Base-by-base conservation (phyloP, 495 filamentous ascomycete species). In the Hypoxylon cercidicola region DNA sequence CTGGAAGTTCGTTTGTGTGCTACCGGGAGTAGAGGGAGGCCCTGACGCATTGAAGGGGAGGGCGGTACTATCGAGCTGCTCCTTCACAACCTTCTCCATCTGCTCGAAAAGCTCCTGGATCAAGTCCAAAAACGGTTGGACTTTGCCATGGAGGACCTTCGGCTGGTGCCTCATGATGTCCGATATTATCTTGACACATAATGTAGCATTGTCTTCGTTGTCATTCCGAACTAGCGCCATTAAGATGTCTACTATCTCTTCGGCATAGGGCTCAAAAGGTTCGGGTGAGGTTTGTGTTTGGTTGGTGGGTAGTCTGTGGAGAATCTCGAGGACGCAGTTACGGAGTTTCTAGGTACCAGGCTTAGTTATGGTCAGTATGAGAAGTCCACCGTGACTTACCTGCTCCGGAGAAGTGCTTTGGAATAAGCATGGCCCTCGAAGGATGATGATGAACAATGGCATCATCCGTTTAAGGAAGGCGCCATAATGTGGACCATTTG, bases 181-280 rank as follows among this genome's bases (percentile, higher is more conserved):
- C 84, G 97, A 97, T 51, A 97, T 91, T 1, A 93, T 96, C 81
- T 98, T 98, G 83, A 99, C 93, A 72, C 93, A 97, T 54, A 99
- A 81, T 12, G 96, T 91, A 2, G 93, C 96, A 81, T 99, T 99
- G 43, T 99, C 96, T 73, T 99, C 96, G 68, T 99, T 99, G 73
- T 99, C 96, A 41, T 85, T 88, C 57, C 88, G 88, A 51, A 97
- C 92, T 21, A 99, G 80, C 30, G 83, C 81, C 90, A 98, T 95
- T 59, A 97, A 78, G 59, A 94, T 81, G 69, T 97, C 92, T 35
- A 97, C 93, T 60, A 96, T 86, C 60, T 92, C 89, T 37, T 85
- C 83, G 15, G 93, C 94, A 72, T 93, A 95, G 3, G 89, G 90
- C 74, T 97, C 92, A 69, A 96, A 85, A 5, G 85, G 85, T 62